Conservation (phyloP, 208 protist genomes). For the Blechomonas ayalai region DNA sequence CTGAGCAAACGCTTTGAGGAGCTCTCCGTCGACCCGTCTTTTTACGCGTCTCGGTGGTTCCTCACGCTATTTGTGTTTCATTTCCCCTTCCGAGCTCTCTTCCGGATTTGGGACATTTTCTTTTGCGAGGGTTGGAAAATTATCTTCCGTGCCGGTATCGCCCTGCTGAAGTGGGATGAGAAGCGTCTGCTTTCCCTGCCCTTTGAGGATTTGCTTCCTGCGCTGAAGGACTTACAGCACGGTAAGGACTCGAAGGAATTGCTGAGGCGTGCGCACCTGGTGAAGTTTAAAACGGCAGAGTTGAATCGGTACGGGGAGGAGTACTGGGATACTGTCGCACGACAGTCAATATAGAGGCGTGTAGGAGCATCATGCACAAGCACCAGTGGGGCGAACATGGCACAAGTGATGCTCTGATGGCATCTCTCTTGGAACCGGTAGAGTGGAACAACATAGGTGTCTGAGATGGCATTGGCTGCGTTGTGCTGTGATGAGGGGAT, state of each 20-base stretch:
- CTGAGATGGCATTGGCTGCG: too few species aligned
- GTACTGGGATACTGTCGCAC: constrained; percentile 47
- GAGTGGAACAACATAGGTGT: too few species aligned
- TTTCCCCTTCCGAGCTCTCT: constrained; percentile 78
- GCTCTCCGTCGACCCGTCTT: constrained; percentile 68
- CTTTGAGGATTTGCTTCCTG: constrained; percentile 74
- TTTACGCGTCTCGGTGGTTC: constrained; percentile 92
- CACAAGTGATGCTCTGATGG: too few species aligned
- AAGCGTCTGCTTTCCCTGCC: constrained; percentile 48
- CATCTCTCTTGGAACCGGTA: too few species aligned
- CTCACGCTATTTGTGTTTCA: constrained; percentile 89
- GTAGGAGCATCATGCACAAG: too few species aligned
- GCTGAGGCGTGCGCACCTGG: constrained; percentile 50
- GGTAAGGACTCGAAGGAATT: constrained; percentile 72
- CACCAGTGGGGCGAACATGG: too few species aligned
- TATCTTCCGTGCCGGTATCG: constrained; percentile 85
- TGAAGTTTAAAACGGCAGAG: constrained; percentile 87
- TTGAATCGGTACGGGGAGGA: constrained; percentile 73
- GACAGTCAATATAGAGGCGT: too few species aligned
- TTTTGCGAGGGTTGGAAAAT: constrained; percentile 92
- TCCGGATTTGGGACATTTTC: constrained; percentile 92
- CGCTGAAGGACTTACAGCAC: constrained; percentile 82
- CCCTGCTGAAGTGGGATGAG: constrained; percentile 88
- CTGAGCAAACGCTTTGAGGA: constrained; percentile 65
- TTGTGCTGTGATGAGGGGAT: too few species aligned